Evolutionary conservation across 2,329 filamentous ascomycete genomes (phyloP), one percentile per base, ranked within the genome.

Genomic region (Arthrobotrys conoides): DNA sequence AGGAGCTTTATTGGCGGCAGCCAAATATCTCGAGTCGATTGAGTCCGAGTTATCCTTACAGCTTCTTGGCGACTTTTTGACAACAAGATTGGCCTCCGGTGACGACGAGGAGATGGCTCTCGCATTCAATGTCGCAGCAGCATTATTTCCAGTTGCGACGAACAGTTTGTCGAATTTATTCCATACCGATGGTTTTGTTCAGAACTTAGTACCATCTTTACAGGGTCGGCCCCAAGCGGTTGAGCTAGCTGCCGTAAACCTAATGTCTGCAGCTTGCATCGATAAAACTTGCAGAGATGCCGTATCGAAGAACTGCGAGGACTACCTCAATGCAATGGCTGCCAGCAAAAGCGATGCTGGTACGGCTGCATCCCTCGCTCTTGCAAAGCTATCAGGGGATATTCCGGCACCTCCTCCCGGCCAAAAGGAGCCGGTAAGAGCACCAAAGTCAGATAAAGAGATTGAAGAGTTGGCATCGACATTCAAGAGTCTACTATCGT

Each of bases 201-300:
- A 90, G 75, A 91, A 90, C 70, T 88, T 98, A 5, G 91, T 92
- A 16, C 90, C 91, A 14, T 86, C 96, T 68, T 92, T 97, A 20
- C 79, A 82, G 38, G 82, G 80, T 84, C 88, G 91, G 80, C 83
- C 89, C 89, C 64, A 44, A 81, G 93, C 93, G 82, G 91, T 98
- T 22, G 94, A 97, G 84, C 91, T 92, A 75, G 92, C 94, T 1
- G 92, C 93, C 59, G 85, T 99, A 81, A 93, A 97, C 83, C 90
- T 99, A 85, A 88, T 99, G 73, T 97, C 94, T 84, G 93, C 93
- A 12, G 94, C 95, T 5, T 97, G 94, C 84, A 92, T 97, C 84
- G 92, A 96, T 83, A 88, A 90, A 57, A 86, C 89, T 6, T 98
- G 94, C 82, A 90, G 96, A 22, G 92, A 94, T 81, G 92, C 92